Base-by-base conservation (phyloP, 805 yeast species). In the Sungouiozyma intestinalis region DNA sequence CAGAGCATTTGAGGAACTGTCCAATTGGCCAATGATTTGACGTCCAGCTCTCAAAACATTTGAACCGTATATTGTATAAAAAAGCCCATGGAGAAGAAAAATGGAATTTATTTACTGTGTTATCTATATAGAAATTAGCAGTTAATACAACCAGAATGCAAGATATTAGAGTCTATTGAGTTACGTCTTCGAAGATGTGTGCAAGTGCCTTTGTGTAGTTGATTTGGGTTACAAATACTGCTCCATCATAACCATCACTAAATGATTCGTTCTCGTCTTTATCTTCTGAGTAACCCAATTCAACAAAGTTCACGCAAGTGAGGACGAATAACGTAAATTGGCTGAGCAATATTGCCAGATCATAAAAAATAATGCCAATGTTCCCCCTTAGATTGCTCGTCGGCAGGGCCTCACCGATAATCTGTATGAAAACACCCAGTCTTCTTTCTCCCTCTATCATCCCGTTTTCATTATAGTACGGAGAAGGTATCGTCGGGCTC, bases 1-100 rank as follows among this genome's bases (percentile, higher is more conserved):
- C 85, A 31, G 85, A 79, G 49, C 81, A 80, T 58, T 69, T 84
- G 63, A 77, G 83, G 60, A 76, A 69, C 57, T 84, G 92, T 63
- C 90, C 92, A 39, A 81, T 84, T 46, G 75, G 79, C 36, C 78
- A 75, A 58, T 72, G 63, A 54, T 29, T 32, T 16, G 9, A 3
- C 13, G 29, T 16, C 16, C 36, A 40, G 27, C 21, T 16, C 27
- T 35, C n/a, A 15, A 15, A 15, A 36, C 16, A 14, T 36, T 20
- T 21, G 11, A 36, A 24, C 15, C 20, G 21, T 38, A n/a, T n/a
- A n/a, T n/a, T n/a, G n/a, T n/a, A n/a, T n/a, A n/a, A 37, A 17
- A 37, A 37, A 37, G n/a, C n/a, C n/a, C n/a, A n/a, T n/a, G n/a
- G n/a, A 37, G 34, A 37, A n/a, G n/a, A n/a, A n/a, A n/a, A n/a